These are phyloP conservation scores for Apiospora malaysiana DNA, from an alignment of 2,329 filamentous ascomycete species.

Conservation along the genomic window DNA sequence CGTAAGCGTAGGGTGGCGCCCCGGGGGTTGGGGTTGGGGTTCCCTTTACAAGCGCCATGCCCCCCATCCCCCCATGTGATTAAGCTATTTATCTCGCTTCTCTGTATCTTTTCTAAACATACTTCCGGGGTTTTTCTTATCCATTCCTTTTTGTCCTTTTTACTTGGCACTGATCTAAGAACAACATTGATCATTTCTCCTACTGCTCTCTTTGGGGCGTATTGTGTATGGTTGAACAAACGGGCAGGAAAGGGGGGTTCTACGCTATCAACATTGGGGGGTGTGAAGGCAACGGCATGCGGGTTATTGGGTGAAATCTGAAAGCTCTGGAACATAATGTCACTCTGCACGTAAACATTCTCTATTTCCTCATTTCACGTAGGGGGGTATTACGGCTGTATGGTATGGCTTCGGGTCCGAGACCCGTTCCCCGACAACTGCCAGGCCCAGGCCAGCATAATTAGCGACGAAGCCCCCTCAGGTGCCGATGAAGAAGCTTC, in stretches of 20 bases:
- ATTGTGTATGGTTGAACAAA: neutral
- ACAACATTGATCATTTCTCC: too few species aligned
- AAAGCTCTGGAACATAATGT: neutral
- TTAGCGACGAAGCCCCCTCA: neutral
- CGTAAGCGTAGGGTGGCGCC: neutral
- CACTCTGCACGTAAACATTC: neutral
- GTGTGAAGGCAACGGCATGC: neutral
- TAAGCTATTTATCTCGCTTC: neutral
- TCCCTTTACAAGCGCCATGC: too few species aligned
- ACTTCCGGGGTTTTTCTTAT: too few species aligned
- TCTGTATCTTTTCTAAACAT: neutral
- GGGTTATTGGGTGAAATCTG: neutral
- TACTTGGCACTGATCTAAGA: too few species aligned
- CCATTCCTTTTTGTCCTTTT: too few species aligned
- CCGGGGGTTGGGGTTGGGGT: too few species aligned
- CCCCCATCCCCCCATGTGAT: too few species aligned
- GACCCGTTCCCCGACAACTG: neutral
- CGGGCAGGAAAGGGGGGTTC: too few species aligned
- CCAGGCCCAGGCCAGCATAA: neutral
- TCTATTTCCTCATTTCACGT: neutral
- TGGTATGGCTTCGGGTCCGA: neutral
- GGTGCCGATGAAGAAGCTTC: neutral
- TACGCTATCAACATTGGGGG: too few species aligned
- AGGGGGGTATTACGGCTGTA: neutral
- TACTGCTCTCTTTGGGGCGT: neutral